Evolutionary conservation across 2,329 filamentous ascomycete species (phyloP), one percentile per base, ranked within the genome.

Genomic region (Sclerotiophoma versabilis): DNA sequence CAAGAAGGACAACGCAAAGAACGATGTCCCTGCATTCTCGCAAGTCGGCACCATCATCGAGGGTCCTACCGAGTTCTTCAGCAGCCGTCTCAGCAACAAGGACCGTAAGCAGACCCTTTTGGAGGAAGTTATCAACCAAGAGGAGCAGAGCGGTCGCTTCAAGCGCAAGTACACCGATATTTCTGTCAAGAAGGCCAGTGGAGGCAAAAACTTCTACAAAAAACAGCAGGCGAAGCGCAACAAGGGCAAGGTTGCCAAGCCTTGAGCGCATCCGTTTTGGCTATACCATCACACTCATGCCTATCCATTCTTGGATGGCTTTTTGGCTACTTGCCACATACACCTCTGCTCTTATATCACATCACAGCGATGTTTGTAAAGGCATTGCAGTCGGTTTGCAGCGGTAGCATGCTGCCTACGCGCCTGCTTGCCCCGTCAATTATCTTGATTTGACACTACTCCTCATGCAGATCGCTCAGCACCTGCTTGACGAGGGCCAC

Each of bases 131-230:
- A 80, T 97, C 64, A 84, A 87, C 20, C 79, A 83, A 36, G 88
- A 92, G 73, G 80, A 84, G 45, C 75, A 83, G 55, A 87, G 80
- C 37, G 82, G 83, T 55, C 89, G 90, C 65, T 95, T 97, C 79
- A 92, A 90, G 81, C 84, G 82, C 69, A 97, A 96, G 76, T 98
- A 96, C 76, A 83, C 85, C 51, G 88, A 93, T 53, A 91, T 98
- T 43, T 92, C 97, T 73, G 82, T 82, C 44, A 83, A 83, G 58
- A 98, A 96, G 77, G 85, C 84, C 20, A 96, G 91, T 66, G 95
- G 95, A 46, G 96, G 92, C 80, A 97, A 93, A 77, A 87, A 84
- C 0, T 89, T 91, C 68, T 98, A 97, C 81, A 93, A 93, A 72
- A 88, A 87, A 50, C 75, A 96, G 62, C 85, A 90, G 70, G 80